Evolutionary conservation across 1,284 basidiomycete genomes (phyloP), one percentile per base, ranked within the genome.

Genomic region (Blastosporella zonata): DNA sequence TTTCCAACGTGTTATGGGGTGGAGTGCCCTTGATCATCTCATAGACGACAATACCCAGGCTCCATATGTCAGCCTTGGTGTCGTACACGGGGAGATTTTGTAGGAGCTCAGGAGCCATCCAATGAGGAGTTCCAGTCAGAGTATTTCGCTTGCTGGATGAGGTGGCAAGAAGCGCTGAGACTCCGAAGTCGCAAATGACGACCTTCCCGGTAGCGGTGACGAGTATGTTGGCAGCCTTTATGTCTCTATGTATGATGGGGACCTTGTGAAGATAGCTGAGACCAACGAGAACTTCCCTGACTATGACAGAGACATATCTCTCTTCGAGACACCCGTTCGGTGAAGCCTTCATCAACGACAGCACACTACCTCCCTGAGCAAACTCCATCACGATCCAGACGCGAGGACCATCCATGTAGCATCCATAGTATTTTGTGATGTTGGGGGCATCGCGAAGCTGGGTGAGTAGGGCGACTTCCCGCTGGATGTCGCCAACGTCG

Each of bases 361-460:
- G 78, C 8, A 98, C 92, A 62, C 93, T 97, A 7, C 97, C 97
- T 2, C 96, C 97, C 56, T 93, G 87, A 5, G 97, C 97, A 63
- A 88, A 89, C 67, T 99, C 97, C 97, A 99, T 99, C 33, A 90
- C 93, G 58, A 99, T 99, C 94, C 97, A 99, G 4, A 99, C 90
- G 43, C 92, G 89, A 21, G 93, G 90, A 0, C 94, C 94, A 64
- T 96, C 90, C 63, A 97, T 81, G 71, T 91, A 88, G 69, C 95
- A 97, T 18, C 94, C 96, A 70, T 89, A 97, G 71, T 99, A 99
- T 58, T 90, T 86, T 35, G 93, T 97, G 57, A 99, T 85, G 64
- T 99, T 99, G 47, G 89, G 88, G 0, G 82, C 82, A 56, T 93
- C 90, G 34, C 91, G 77, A 34, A 99, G 80, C 63, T 96, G 92